Percentiles rank a stretch among this genome's conserved stretches.
Evolutionary conservation across 208 protist genomes (phyloP).

Genomic region (Acanthamoeba castellanii): DNA sequence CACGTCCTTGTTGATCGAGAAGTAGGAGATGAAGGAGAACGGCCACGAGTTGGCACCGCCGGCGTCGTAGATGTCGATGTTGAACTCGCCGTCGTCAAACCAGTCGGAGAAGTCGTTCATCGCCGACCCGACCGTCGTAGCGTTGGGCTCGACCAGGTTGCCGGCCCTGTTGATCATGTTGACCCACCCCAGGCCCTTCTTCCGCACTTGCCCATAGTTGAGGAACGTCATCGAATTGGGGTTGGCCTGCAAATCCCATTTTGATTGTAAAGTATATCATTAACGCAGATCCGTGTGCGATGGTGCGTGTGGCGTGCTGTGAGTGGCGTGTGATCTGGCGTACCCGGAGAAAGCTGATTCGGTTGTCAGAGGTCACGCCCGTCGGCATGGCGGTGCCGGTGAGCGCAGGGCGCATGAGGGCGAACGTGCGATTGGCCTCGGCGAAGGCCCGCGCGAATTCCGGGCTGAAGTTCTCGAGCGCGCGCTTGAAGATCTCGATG

Average conservation of each 20-base stretch:
- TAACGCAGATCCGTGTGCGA: background rate
- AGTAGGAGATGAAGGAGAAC: background rate
- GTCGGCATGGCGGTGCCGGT: background rate
- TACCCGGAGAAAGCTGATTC: background rate
- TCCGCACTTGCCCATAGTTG: background rate
- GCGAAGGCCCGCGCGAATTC: conserved; percentile 5
- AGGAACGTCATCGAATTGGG: conserved; percentile 14
- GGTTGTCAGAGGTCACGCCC: background rate
- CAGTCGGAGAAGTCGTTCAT: conserved; percentile 20
- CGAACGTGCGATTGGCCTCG: conserved; percentile 9
- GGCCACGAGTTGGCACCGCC: background rate
- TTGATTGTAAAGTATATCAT: too few species aligned
- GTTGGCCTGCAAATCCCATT: background rate
- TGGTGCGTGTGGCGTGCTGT: background rate
- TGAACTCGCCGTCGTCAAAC: background rate
- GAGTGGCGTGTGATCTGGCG: background rate
- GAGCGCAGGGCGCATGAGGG: background rate
- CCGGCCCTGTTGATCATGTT: conserved; percentile 49
- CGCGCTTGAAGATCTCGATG: background rate
- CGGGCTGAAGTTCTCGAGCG: conserved; percentile 6
- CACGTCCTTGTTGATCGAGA: conserved; percentile 22
- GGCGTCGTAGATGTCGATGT: conserved; percentile 33
- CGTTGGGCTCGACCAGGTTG: conserved; percentile 42
- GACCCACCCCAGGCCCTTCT: background rate
- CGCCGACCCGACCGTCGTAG: background rate